These are phyloP conservation scores for Solanum bukasovii DNA, from an alignment of 257 asterid genomes.

Conservation along the genomic window DNA sequence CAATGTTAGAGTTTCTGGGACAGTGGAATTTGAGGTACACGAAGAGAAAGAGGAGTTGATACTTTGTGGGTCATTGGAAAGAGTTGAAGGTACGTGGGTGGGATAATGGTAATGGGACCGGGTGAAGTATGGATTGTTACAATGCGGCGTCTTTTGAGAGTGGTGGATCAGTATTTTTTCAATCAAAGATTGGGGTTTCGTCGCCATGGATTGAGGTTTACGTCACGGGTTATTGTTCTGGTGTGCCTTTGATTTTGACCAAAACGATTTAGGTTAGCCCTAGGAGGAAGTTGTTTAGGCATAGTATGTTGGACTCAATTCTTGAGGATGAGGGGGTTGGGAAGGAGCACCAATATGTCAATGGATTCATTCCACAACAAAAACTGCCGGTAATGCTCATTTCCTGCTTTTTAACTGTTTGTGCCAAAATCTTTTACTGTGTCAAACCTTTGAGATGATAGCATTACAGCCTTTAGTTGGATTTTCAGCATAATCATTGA, in stretches of 20 bases:
- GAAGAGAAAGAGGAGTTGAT: slow-evolving; percentile 38
- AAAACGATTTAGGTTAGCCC: slow-evolving; percentile 51
- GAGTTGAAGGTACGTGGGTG: slow-evolving; percentile 44
- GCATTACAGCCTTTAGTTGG: background rate
- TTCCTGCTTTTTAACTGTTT: background rate
- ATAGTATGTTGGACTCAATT: slow-evolving; percentile 53
- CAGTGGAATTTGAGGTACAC: slow-evolving; percentile 64
- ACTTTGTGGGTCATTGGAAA: slow-evolving; percentile 66
- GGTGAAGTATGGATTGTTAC: slow-evolving; percentile 75
- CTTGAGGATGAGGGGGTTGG: slow-evolving; percentile 61
- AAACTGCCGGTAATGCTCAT: slow-evolving; percentile 35
- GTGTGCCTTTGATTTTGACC: slow-evolving; percentile 56
- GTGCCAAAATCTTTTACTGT: background rate
- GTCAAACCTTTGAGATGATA: background rate
- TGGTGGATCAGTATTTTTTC: slow-evolving; percentile 38
- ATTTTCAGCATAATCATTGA: background rate
- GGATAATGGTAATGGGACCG: slow-evolving; percentile 35
- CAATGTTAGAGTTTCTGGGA: slow-evolving; percentile 54
- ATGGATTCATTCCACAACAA: slow-evolving; percentile 41
- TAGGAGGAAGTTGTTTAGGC: slow-evolving; percentile 41
- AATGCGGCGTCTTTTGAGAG: slow-evolving; percentile 31
- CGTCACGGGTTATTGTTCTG: slow-evolving; percentile 57
- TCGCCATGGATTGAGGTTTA: slow-evolving; percentile 69
- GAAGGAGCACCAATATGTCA: slow-evolving; percentile 19
- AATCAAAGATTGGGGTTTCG: slow-evolving; percentile 59